These are phyloP conservation scores for Pestalotiopsis sp. DNA, from an alignment of 2,329 filamentous ascomycete species.

Conservation along the genomic window DNA sequence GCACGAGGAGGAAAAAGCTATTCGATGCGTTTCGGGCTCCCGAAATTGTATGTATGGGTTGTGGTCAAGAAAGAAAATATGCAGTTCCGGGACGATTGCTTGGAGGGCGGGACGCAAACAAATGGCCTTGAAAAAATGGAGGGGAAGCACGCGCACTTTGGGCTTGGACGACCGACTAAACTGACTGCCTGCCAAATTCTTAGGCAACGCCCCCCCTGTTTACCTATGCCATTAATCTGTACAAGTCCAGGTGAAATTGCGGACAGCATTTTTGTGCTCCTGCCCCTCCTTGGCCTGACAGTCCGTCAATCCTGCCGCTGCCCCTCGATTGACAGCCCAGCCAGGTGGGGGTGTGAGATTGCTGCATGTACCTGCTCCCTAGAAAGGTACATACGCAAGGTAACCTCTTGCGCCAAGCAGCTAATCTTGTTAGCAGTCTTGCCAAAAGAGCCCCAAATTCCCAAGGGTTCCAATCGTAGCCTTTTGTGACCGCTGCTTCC, in stretches of 20 bases:
- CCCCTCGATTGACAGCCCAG: neutral
- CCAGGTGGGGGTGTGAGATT: neutral
- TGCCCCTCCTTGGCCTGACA: conserved; percentile 4
- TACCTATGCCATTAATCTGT: neutral
- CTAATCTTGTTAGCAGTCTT: no score
- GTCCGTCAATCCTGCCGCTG: neutral
- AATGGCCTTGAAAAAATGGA: neutral
- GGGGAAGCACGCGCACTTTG: neutral
- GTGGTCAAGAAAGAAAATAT: conserved; percentile 1
- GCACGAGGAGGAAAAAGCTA: neutral
- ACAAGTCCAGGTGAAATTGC: neutral
- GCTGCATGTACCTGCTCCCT: neutral
- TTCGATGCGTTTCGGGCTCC: neutral
- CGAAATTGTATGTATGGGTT: neutral
- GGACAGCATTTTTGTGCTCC: neutral
- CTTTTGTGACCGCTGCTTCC: no score
- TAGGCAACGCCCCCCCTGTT: neutral
- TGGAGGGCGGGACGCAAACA: conserved; percentile 1
- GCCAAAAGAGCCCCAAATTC: no score
- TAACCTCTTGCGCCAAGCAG: no score
- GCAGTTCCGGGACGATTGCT: neutral
- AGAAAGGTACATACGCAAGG: neutral
- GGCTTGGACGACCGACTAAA: neutral
- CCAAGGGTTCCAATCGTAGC: no score
- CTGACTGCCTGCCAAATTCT: neutral